A percentile compares a stretch with the other conserved stretches of the same genome.
phyloP scores from a whole-genome alignment of 768 basidiomycete genomes.

The Tulasnella sp. region DNA sequence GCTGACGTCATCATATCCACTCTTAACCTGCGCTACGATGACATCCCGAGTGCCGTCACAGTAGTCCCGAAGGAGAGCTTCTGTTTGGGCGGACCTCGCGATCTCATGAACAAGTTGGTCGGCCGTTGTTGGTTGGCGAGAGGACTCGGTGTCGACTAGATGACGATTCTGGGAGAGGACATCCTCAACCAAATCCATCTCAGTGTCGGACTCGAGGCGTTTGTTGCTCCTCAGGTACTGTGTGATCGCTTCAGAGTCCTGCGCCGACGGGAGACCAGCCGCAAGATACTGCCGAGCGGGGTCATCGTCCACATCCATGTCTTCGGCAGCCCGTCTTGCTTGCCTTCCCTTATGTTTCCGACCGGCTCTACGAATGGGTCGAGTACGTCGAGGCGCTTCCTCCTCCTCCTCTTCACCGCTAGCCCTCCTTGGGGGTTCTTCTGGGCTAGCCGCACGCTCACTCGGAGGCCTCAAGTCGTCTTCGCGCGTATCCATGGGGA shows the following conservation, averaged over 20 bases:
- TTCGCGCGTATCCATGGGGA: not conserved
- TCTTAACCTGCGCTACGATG: not conserved
- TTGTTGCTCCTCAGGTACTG: slow-evolving; percentile 11
- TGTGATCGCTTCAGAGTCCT: not conserved
- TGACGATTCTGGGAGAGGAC: slow-evolving; percentile 9
- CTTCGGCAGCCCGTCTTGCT: not conserved
- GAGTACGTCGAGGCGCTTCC: not conserved
- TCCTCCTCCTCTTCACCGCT: slow-evolving; percentile 3
- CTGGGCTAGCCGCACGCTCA: not conserved
- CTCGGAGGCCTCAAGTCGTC: not conserved
- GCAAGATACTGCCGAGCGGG: not conserved
- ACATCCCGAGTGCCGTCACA: not conserved
- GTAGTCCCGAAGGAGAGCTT: not conserved
- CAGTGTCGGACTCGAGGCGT: not conserved
- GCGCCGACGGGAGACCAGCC: not conserved
- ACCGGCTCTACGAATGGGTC: not conserved
- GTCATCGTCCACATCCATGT: slow-evolving; percentile 6
- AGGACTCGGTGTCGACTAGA: not conserved
- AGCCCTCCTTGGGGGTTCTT: not conserved
- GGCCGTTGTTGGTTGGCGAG: slow-evolving; percentile 22
- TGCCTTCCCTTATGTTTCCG: not conserved
- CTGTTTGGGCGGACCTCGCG: not conserved
- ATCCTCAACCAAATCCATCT: slow-evolving; percentile 12
- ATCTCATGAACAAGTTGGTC: slow-evolving; percentile 22
- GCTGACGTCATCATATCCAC: not conserved